phyloP scores from a whole-genome alignment of 768 basidiomycete genomes.

The Mycena chlorophos region DNA sequence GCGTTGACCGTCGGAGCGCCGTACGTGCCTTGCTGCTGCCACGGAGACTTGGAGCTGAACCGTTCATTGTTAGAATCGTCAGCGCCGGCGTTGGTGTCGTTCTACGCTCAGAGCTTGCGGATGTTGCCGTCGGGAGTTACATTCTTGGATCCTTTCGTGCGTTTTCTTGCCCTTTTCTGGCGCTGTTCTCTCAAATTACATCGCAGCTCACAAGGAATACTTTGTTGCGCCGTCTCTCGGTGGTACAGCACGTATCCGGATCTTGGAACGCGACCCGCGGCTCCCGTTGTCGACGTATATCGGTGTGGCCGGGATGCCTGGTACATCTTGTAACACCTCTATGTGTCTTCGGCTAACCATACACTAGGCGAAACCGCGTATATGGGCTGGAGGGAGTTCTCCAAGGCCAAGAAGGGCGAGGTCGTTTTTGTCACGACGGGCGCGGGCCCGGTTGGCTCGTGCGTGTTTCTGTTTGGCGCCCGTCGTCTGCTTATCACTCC shows the following conservation, averaged over 20 bases:
- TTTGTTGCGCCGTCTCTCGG: neutral
- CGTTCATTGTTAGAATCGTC: conserved; percentile 21
- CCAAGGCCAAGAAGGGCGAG: conserved; percentile 42
- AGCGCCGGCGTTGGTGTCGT: conserved; percentile 45
- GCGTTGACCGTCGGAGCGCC: conserved; percentile 37
- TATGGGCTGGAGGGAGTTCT: conserved; percentile 42
- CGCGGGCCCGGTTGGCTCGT: conserved; percentile 63
- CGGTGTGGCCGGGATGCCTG: conserved; percentile 57
- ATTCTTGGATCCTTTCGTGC: conserved; percentile 37
- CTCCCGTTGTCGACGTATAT: conserved; percentile 33
- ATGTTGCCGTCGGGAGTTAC: conserved; percentile 40
- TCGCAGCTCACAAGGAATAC: conserved; percentile 13
- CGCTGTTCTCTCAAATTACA: neutral
- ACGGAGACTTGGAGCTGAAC: neutral
- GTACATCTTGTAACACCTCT: conserved; percentile 28
- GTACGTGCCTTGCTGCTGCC: conserved; percentile 27
- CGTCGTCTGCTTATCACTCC: neutral
- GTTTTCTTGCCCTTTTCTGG: conserved; percentile 7
- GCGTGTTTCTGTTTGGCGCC: conserved; percentile 23
- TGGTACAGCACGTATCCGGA: neutral
- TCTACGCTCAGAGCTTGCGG: conserved; percentile 41
- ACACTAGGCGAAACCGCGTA: conserved; percentile 40
- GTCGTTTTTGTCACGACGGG: conserved; percentile 43
- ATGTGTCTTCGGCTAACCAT: neutral
- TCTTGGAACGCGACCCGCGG: conserved; percentile 1